These are phyloP conservation scores for Talaromyces borbonicus DNA, from an alignment of 495 filamentous ascomycete genomes.

Conservation along the genomic window DNA sequence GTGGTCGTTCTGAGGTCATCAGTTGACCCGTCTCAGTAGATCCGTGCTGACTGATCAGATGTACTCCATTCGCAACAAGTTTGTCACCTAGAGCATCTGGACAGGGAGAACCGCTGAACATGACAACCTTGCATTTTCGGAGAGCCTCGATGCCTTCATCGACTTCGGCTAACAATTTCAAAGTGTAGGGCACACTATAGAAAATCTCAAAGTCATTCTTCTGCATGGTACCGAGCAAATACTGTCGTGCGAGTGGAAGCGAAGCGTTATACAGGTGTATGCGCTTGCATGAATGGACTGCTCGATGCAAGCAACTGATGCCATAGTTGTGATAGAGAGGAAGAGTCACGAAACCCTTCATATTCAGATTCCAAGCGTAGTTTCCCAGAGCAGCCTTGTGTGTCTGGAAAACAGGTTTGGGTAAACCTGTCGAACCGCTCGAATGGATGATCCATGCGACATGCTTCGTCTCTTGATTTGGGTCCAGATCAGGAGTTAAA, in stretches of 20 bases:
- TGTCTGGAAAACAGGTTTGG: slow-evolving; percentile 34
- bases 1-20: slow-evolving; percentile 40
- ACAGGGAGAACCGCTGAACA: slow-evolving; percentile 38
- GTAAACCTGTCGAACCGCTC: slow-evolving; percentile 29
- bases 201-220: slow-evolving; percentile 30
- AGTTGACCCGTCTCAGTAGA: slow-evolving; percentile 48
- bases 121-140: slow-evolving; percentile 31
- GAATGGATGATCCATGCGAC: slow-evolving; percentile 37
- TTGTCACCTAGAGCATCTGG: slow-evolving; percentile 41
- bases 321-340: slow-evolving; percentile 45
- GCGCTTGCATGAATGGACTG: slow-evolving; percentile 27
- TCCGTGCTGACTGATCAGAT: slow-evolving; percentile 42
- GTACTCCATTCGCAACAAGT: slow-evolving; percentile 43
- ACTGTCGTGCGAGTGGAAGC: slow-evolving; percentile 30
- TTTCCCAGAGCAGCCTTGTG: slow-evolving; percentile 29
- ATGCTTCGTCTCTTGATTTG: slow-evolving; percentile 13
- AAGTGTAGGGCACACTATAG: slow-evolving; percentile 36
- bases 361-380: slow-evolving; percentile 27
- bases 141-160: slow-evolving; percentile 29
- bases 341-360: slow-evolving; percentile 40
- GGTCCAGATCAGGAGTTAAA: slow-evolving; percentile 13
- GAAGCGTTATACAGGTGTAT: slow-evolving; percentile 37
- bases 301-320: slow-evolving; percentile 37
- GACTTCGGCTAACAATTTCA: slow-evolving; percentile 38
- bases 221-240: slow-evolving; percentile 29